Conservation (phyloP, 2,329 filamentous ascomycete species). For the Aureobasidium leucospermi region DNA sequence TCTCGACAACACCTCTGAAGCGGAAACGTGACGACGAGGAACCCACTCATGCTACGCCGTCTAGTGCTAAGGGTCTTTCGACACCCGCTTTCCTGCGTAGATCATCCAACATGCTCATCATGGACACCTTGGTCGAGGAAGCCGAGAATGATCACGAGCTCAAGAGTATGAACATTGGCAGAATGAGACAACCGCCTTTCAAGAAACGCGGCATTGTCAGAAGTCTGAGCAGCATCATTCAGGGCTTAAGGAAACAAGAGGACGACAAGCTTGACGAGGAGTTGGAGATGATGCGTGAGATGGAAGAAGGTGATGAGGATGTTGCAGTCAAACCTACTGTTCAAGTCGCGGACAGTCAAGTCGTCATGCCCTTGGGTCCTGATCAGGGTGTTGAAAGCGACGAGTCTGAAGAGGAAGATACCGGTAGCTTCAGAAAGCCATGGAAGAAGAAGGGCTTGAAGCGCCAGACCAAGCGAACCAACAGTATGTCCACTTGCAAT, state of each 20-base stretch:
- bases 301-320: slow-evolving; percentile 45
- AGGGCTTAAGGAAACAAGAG: slow-evolving; percentile 60
- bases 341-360: slow-evolving; percentile 38
- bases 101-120: slow-evolving; percentile 32
- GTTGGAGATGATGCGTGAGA: slow-evolving; percentile 63
- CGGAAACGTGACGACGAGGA: slow-evolving; percentile 35
- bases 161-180: not conserved
- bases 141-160: slow-evolving; percentile 38
- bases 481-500: slow-evolving; percentile 31
- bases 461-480: slow-evolving; percentile 63
- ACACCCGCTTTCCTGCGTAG: slow-evolving; percentile 66
- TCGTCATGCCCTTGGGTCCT: slow-evolving; percentile 37
- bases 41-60: slow-evolving; percentile 57
- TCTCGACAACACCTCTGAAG: slow-evolving; percentile 50
- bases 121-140: slow-evolving; percentile 52
- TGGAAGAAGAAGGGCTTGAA: slow-evolving; percentile 85
- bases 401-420: slow-evolving; percentile 44
- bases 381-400: slow-evolving; percentile 47
- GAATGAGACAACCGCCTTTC: slow-evolving; percentile 30
- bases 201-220: slow-evolving; percentile 48
- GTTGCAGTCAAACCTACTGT: slow-evolving; percentile 23
- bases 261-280: slow-evolving; percentile 67
- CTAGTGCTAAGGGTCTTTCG: slow-evolving; percentile 41
- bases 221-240: slow-evolving; percentile 67
- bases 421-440: slow-evolving; percentile 52